A percentile compares a stretch with the other conserved stretches of the same genome.
phyloP scores from a whole-genome alignment of 1,284 basidiomycete species.

The Apiotrichum porosum region DNA sequence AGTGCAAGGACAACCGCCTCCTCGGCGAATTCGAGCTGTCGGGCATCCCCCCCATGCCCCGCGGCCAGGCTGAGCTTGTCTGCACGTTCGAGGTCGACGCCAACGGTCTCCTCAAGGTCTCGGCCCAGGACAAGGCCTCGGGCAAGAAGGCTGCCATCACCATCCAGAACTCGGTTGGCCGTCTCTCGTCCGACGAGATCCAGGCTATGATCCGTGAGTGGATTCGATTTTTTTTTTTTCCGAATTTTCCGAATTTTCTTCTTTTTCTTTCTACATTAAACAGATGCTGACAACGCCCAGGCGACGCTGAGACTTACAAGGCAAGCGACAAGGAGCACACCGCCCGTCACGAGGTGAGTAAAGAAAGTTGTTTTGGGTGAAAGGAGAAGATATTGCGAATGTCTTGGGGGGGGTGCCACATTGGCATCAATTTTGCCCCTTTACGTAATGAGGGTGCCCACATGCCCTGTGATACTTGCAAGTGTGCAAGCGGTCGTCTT shows the following conservation, averaged over 20 bases:
- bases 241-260: too few relatives aligned
- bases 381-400: too few relatives aligned
- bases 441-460: too few relatives aligned
- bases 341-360: conserved; percentile 87
- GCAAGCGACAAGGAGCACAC: conserved; percentile 95
- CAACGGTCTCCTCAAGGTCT: conserved; percentile 89
- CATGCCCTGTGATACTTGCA: too few relatives aligned
- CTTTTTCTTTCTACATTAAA: too few relatives aligned
- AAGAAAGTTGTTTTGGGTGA: too few relatives aligned
- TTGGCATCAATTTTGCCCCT: too few relatives aligned
- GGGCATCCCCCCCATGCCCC: conserved; percentile 94
- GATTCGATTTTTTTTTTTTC: too few relatives aligned
- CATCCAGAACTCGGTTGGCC: conserved; percentile 81
- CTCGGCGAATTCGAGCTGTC: conserved; percentile 99
- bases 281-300: too few relatives aligned
- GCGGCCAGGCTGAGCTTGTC: conserved; percentile 95
- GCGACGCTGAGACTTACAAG: conserved; percentile 93
- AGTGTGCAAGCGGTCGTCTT: too few relatives aligned
- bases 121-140: conserved; percentile 87
- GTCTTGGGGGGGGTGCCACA: too few relatives aligned
- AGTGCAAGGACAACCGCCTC: conserved; percentile 98
- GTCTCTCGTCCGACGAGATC: conserved; percentile 88
- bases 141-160: conserved; percentile 91
- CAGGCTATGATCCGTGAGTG: conserved; percentile 99
- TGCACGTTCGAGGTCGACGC: conserved; percentile 98